Evolutionary conservation across 179 eudicot species (phyloP), one percentile per base, ranked within the genome.

Genomic region (Silene vulgaris): DNA sequence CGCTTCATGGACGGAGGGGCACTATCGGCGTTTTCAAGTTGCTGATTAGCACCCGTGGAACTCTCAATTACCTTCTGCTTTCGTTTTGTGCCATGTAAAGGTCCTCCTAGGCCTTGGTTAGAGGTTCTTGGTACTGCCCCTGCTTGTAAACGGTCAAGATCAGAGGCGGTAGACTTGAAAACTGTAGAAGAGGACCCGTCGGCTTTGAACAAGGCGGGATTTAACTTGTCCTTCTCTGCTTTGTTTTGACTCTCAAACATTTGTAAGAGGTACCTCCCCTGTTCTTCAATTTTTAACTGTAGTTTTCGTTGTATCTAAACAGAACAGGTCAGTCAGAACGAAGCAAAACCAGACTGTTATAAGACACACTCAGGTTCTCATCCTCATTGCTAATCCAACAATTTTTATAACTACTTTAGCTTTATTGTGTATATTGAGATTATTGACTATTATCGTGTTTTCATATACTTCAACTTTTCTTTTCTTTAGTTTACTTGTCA

Each of bases 211-310:
- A 79, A 52, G 23, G 59, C 19, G 66, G 77, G 37, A 16, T 78
- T 79, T 37, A 48, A 28, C 59, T 75, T 77, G 32, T 83, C 82
- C 64, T 61, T 73, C 72, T 81, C 86, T 64, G 72, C 75, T 74
- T 84, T 86, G 75, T 78, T 80, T 75, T 78, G 89, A 35, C 75
- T 77, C 72, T 86, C 87, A 4, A 84, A 77, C 86, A 86, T 86
- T 79, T 86, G 82, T 62, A 84, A 68, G 65, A 86, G 85, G 72
- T 73, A 80, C 76, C 77, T 84, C 28, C 84, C 89, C 23, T 86
- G 89, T 73, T 82, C 86, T 72, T 86, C 89, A 3, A 86, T 86
- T 73, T 77, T 82, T 68, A 86, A 71, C 79, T 84, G 89, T 45
- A 86, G 65, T 69, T 80, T 81, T 26, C 86, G 75, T 80, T 86